Evolutionary conservation across 2,329 filamentous ascomycete genomes (phyloP), one percentile per base, ranked within the genome.

Genomic region (Cadophora gregata): DNA sequence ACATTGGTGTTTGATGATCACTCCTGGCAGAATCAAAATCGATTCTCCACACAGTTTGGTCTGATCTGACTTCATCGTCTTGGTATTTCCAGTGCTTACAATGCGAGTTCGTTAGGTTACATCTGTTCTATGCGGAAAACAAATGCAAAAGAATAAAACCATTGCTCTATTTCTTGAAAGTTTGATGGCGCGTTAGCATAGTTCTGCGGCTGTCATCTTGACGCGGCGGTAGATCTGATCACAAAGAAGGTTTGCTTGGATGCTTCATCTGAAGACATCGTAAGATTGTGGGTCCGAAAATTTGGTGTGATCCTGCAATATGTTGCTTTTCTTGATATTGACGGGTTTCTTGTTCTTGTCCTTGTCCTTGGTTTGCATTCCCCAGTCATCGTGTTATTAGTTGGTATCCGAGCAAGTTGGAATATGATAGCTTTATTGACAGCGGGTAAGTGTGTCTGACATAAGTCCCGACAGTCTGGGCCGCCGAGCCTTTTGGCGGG

Each of bases 371-470:
- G 14, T 21, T 8, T 27, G n/a, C 4, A 25, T 6, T 6, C 47
- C 21, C 6, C 21, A 24, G 45, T 48, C 21, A 36, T 36, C 33
- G 14, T 48, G n/a, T 24, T 48, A 1, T n/a, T 24, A 21, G 10
- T 2, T 50, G 5, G 9, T 24, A 25, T 16, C 5, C 25, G 7
- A 25, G 55, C 19, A 33, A 45, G 7, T 16, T 55, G 16, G 51
- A 24, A 56, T 36, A 24, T 56, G 53, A 59, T 25, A 9, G 19
- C 21, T 61, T 61, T 61, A 25, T 61, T 36, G 25, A 61, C 10
- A 31, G 24, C 45, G 59, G 59, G 33, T 33, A 12, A n/a, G 36
- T 59, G 59, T n/a, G 8, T 45, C 21, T 59, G 56, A 14, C 48
- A 51, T 51, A 3, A 25, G 24, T 16, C 48, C 48, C 48, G 48